A percentile compares a stretch with the other conserved stretches of the same genome.
phyloP scores from a whole-genome alignment of 208 protist species.

The Leishmania lainsoni region DNA sequence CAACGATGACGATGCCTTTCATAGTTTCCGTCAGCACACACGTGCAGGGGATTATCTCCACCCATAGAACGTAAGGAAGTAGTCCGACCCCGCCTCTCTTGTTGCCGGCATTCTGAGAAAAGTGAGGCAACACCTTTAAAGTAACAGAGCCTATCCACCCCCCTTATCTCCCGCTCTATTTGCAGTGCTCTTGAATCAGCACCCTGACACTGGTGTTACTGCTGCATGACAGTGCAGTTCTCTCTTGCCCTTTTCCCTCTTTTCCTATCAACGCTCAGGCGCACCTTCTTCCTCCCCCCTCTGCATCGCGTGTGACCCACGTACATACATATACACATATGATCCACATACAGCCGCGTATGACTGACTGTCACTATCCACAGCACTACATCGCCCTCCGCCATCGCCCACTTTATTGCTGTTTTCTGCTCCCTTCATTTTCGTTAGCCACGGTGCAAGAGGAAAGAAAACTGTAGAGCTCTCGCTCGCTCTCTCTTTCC shows the following conservation, averaged over 20 bases:
- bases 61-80: not conserved
- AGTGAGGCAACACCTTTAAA: not conserved
- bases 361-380: not conserved
- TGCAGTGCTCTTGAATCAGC: not conserved
- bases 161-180: not conserved
- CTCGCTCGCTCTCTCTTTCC: not conserved
- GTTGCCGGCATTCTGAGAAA: not conserved
- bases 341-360: not conserved
- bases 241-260: slow-evolving; percentile 13
- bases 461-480: not conserved
- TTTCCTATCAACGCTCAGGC: not conserved
- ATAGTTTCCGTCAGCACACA: not conserved
- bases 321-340: not conserved
- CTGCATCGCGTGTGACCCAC: not conserved
- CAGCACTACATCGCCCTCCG: not conserved
- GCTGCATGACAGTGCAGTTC: not conserved
- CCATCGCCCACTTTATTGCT: not conserved
- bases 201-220: not conserved
- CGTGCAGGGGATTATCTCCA: not conserved
- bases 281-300: no score
- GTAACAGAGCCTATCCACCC: not conserved
- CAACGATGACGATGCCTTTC: not conserved
- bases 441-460: not conserved
- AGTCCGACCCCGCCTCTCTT: not conserved
- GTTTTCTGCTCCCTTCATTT: not conserved